Evolutionary conservation across 2,329 filamentous ascomycete species (phyloP).

Genomic region (Neonectria faginata): DNA sequence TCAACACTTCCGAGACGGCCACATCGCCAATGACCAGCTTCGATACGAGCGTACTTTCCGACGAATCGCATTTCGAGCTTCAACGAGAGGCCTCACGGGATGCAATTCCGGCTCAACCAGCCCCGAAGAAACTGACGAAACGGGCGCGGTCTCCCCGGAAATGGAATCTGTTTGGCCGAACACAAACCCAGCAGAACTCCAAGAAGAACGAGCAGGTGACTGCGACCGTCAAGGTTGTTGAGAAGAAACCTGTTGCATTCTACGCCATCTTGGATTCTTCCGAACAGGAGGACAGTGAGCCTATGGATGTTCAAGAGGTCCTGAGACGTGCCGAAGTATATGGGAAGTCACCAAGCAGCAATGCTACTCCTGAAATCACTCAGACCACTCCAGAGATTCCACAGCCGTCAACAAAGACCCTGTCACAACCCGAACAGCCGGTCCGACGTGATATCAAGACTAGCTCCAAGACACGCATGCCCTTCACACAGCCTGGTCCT

Average conservation of each 20-base stretch:
- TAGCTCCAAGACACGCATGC: slow-evolving; percentile 22
- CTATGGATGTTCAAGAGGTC: slow-evolving; percentile 56
- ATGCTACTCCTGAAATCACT: slow-evolving; percentile 30
- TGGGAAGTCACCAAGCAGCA: slow-evolving; percentile 36
- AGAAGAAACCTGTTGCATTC: slow-evolving; percentile 66
- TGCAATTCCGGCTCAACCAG: slow-evolving; percentile 42
- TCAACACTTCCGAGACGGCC: slow-evolving; percentile 57
- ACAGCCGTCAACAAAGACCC: slow-evolving; percentile 26
- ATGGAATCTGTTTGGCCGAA: slow-evolving; percentile 73
- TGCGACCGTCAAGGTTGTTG: slow-evolving; percentile 61
- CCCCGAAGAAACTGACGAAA: slow-evolving; percentile 68
- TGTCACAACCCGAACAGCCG: slow-evolving; percentile 22
- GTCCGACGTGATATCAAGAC: slow-evolving; percentile 16
- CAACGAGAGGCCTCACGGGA: slow-evolving; percentile 52
- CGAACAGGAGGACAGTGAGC: slow-evolving; percentile 63
- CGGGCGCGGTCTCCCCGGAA: slow-evolving; percentile 66
- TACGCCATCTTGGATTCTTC: slow-evolving; percentile 72
- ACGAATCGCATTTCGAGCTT: slow-evolving; percentile 63
- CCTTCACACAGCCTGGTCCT: slow-evolving; percentile 22
- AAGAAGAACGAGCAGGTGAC: slow-evolving; percentile 59
- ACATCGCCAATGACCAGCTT: slow-evolving; percentile 67
- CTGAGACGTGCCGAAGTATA: slow-evolving; percentile 62
- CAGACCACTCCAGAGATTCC: slow-evolving; percentile 30
- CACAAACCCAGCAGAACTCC: slow-evolving; percentile 57
- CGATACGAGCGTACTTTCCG: slow-evolving; percentile 68